Evolutionary conservation across 2,329 filamentous ascomycete genomes (phyloP).

Genomic region (Penicillium thymicola): DNA sequence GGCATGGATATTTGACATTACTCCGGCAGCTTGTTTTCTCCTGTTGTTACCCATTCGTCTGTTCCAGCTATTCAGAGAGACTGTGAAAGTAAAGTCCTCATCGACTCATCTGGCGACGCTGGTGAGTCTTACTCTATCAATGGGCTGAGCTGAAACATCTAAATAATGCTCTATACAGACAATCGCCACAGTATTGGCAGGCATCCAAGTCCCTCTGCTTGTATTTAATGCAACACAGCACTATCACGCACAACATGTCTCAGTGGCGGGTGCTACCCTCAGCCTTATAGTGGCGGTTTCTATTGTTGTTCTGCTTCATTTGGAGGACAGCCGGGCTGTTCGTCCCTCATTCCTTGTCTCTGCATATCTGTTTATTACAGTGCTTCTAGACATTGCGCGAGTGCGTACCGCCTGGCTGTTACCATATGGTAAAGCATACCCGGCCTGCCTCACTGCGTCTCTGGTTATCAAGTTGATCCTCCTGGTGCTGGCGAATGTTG

Average conservation of each 20-base stretch:
- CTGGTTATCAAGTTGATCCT: constrained; percentile 38
- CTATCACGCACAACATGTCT: not conserved
- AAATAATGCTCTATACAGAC: not conserved
- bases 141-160: not conserved
- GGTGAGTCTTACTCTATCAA: constrained; percentile 1
- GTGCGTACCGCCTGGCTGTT: constrained; percentile 40
- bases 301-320: constrained; percentile 16
- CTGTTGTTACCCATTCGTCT: constrained; percentile 11
- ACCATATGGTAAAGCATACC: constrained; percentile 25
- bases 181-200: not conserved
- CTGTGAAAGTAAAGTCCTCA: constrained; percentile 13
- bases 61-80: constrained; percentile 10
- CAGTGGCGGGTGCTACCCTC: constrained; percentile 8
- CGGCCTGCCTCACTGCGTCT: constrained; percentile 34
- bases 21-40: constrained; percentile 6
- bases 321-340: constrained; percentile 28
- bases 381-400: constrained; percentile 42
- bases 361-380: constrained; percentile 42
- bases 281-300: constrained; percentile 18
- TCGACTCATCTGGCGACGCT: constrained; percentile 4
- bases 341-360: constrained; percentile 31
- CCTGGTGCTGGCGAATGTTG: constrained; percentile 36
- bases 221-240: not conserved
- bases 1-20: not conserved
- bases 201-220: not conserved